Evolutionary conservation across 352 stramenopile species (phyloP).

Genomic region (Globisporangium parvum): DNA sequence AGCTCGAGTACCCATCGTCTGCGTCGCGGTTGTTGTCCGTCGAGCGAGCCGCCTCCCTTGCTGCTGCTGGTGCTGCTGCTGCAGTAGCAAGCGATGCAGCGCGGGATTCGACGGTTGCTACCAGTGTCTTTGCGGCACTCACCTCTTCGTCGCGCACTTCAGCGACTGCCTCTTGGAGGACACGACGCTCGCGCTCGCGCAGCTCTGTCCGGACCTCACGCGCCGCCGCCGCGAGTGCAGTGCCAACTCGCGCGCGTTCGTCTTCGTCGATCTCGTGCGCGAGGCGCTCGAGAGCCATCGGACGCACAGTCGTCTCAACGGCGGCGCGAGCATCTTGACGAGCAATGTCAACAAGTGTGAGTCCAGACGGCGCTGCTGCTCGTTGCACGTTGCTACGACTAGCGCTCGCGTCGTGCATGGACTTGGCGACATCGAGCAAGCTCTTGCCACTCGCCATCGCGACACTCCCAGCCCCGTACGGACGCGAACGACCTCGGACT

Average conservation of each 20-base stretch:
- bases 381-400: slow-evolving; percentile 1
- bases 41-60: not conserved
- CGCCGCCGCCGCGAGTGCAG: slow-evolving; percentile 25
- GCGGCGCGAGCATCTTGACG: not conserved
- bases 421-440: slow-evolving; percentile 46
- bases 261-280: slow-evolving; percentile 47
- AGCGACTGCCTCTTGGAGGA: slow-evolving; percentile 17
- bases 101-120: slow-evolving; percentile 10
- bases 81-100: not conserved
- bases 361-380: no score
- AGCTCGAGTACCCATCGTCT: slow-evolving; percentile 55
- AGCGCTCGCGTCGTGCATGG: slow-evolving; percentile 27
- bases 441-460: slow-evolving; percentile 14
- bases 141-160: slow-evolving; percentile 26
- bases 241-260: slow-evolving; percentile 25
- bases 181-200: slow-evolving; percentile 13
- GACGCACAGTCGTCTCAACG: no score
- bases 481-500: not conserved
- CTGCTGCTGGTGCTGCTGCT: not conserved
- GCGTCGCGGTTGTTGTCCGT: slow-evolving; percentile 16
- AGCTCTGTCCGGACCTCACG: slow-evolving; percentile 35
- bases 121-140: slow-evolving; percentile 18
- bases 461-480: not conserved
- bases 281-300: slow-evolving; percentile 23
- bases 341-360: no score